A percentile compares a stretch with the other conserved stretches of the same genome.
These are phyloP conservation scores for Barnettozyma botsteinii DNA, from an alignment of 805 yeast species.

Conservation along the genomic window DNA sequence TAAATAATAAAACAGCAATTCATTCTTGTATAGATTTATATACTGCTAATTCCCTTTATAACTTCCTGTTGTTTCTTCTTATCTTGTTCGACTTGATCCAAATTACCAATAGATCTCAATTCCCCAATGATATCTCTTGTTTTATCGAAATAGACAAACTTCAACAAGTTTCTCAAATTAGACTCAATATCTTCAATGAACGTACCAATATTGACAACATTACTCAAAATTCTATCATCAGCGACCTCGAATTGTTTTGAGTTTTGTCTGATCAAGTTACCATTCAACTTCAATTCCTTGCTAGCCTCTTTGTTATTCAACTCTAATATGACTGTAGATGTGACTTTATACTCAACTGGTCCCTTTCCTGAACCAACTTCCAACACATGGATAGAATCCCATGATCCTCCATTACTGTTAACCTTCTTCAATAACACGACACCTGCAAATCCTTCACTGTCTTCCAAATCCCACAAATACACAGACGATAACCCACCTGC, in stretches of 20 bases:
- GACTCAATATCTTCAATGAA: constrained; percentile 85
- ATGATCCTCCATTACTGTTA: constrained; percentile 40
- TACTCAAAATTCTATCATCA: constrained; percentile 43
- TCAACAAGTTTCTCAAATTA: constrained; percentile 78
- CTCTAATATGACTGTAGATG: constrained; percentile 82
- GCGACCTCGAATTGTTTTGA: constrained; percentile 44
- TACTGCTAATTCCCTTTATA: constrained; percentile 4
- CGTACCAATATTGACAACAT: constrained; percentile 79
- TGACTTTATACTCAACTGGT: constrained; percentile 54
- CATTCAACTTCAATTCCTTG: constrained; percentile 55
- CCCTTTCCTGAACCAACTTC: constrained; percentile 48
- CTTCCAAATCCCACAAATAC: constrained; percentile 79
- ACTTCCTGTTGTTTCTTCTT: constrained; percentile 8
- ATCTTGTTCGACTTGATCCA: constrained; percentile 7
- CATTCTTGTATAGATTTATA: too few species aligned
- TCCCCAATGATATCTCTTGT: constrained; percentile 83
- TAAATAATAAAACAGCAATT: too few species aligned
- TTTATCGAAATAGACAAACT: constrained; percentile 93
- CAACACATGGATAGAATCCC: constrained; percentile 95
- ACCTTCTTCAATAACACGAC: constrained; percentile 79
- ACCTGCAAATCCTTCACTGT: constrained; percentile 80
- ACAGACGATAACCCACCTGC: constrained; percentile 81
- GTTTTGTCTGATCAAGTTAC: constrained; percentile 80
- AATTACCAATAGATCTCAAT: constrained; percentile 37
- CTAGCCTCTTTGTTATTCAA: constrained; percentile 34